Percentiles rank a stretch among this genome's conserved stretches.
These are phyloP conservation scores for Fusarium ambrosium DNA, from an alignment of 2,329 filamentous ascomycete genomes.

Conservation along the genomic window DNA sequence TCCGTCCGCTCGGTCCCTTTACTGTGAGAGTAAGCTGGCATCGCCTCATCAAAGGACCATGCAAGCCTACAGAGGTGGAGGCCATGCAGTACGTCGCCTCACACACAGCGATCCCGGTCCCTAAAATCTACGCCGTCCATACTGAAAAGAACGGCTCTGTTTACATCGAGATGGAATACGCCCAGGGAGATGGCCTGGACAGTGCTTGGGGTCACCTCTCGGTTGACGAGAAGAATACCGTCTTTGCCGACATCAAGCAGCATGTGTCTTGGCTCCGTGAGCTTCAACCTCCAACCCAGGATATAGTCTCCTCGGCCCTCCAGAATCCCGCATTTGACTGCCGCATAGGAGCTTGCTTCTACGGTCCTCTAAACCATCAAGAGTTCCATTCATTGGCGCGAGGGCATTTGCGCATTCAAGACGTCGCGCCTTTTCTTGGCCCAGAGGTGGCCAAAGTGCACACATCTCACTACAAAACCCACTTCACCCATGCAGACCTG, in stretches of 20 bases:
- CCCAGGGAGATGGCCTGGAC: conserved; percentile 37
- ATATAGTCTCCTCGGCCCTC: conserved; percentile 44
- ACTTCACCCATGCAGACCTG: conserved; percentile 47
- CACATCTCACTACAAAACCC: neutral
- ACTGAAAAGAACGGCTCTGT: conserved; percentile 21
- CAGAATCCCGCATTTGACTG: conserved; percentile 44
- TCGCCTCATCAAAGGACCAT: conserved; percentile 50
- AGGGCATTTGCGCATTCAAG: conserved; percentile 39
- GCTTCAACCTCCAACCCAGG: conserved; percentile 41
- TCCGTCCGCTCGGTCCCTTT: conserved; percentile 25
- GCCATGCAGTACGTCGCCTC: conserved; percentile 49
- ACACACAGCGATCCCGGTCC: conserved; percentile 48
- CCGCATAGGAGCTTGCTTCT: conserved; percentile 45
- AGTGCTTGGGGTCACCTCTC: conserved; percentile 40
- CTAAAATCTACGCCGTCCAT: conserved; percentile 45
- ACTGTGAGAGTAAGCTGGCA: conserved; percentile 46
- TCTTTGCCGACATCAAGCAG: conserved; percentile 43
- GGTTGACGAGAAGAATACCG: conserved; percentile 29
- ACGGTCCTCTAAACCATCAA: conserved; percentile 42
- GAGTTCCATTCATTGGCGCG: conserved; percentile 47
- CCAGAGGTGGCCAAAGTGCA: conserved; percentile 44
- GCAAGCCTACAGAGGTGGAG: conserved; percentile 47
- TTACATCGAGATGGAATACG: conserved; percentile 48
- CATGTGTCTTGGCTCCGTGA: conserved; percentile 41
- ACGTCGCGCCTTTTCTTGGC: conserved; percentile 41